Percentiles rank a stretch among this genome's conserved stretches.
phyloP scores from a whole-genome alignment of 495 filamentous ascomycete genomes.

The Hyphodiscus hymeniophilus region DNA sequence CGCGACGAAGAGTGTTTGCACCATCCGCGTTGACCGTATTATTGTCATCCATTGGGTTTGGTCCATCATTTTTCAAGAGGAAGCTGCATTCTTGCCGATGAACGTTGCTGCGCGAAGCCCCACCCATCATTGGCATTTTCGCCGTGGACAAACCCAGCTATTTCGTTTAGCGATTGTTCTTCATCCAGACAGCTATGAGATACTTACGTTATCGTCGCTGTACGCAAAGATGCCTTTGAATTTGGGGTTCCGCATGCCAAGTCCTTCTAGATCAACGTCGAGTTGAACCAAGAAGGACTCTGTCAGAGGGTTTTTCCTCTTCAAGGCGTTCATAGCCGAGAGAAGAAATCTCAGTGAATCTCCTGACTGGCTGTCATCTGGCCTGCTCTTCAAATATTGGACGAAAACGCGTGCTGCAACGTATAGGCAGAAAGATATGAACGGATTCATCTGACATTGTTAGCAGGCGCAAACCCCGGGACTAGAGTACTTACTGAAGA shows the following conservation, averaged over 20 bases:
- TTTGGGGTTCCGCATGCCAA: constrained; percentile 44
- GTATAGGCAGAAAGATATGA: constrained; percentile 92
- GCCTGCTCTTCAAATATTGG: constrained; percentile 83
- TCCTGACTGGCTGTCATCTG: constrained; percentile 72
- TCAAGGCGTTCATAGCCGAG: constrained; percentile 79
- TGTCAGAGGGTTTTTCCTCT: constrained; percentile 81
- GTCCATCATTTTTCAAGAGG: constrained; percentile 6
- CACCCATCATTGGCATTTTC: constrained; percentile 11
- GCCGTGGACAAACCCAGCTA: constrained; percentile 15
- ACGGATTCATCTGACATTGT: constrained; percentile 76
- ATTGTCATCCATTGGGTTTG: constrained; percentile 4
- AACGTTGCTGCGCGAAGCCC: constrained; percentile 2
- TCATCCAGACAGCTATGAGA: neutral
- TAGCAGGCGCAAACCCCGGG: constrained; percentile 3
- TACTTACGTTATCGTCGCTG: constrained; percentile 40
- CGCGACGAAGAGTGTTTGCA: neutral
- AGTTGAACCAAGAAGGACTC: constrained; percentile 94
- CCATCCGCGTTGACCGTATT: neutral
- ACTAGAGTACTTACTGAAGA: constrained; percentile 55
- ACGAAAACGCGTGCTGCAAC: constrained; percentile 92
- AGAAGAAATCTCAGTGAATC: constrained; percentile 86
- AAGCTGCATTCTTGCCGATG: constrained; percentile 17
- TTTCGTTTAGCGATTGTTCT: constrained; percentile 7
- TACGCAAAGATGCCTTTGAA: constrained; percentile 41
- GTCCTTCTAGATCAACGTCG: constrained; percentile 79